phyloP scores from a whole-genome alignment of 805 yeast genomes.

The Candida tammaniensis region DNA sequence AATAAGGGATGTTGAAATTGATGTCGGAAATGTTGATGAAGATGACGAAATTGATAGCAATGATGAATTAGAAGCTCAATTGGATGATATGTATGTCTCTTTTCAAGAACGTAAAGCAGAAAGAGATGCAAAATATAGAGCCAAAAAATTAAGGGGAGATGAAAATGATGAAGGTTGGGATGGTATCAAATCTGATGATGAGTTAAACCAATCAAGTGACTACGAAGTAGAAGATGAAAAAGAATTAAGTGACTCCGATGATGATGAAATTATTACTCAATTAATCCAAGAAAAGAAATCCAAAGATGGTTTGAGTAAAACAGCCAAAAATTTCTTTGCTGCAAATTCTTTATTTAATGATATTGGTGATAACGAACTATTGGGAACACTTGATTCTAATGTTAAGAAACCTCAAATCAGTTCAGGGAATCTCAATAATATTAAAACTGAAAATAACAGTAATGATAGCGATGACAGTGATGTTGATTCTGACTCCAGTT shows the following conservation, averaged over 20 bases:
- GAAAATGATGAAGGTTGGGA: slow-evolving; percentile 77
- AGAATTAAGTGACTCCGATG: slow-evolving; percentile 54
- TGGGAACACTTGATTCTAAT: slow-evolving; percentile 35
- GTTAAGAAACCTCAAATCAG: slow-evolving; percentile 3
- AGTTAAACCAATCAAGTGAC: slow-evolving; percentile 38
- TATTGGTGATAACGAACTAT: slow-evolving; percentile 47
- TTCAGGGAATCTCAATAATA: no score
- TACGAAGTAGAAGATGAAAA: slow-evolving; percentile 39
- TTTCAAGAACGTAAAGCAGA: slow-evolving; percentile 68
- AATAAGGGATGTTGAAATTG: slow-evolving; percentile 54
- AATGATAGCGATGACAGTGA: slow-evolving; percentile 40
- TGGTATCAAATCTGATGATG: slow-evolving; percentile 56
- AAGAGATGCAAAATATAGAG: slow-evolving; percentile 64
- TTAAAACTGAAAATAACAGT: slow-evolving; percentile 12
- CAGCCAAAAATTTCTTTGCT: slow-evolving; percentile 39
- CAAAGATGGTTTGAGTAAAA: slow-evolving; percentile 31
- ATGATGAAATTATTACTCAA: slow-evolving; percentile 62
- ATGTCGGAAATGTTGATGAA: slow-evolving; percentile 44
- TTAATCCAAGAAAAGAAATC: slow-evolving; percentile 50
- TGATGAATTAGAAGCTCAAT: slow-evolving; percentile 72
- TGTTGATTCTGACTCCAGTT: slow-evolving; percentile 37
- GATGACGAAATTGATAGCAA: slow-evolving; percentile 47
- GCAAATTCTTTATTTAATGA: slow-evolving; percentile 39
- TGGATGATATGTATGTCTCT: slow-evolving; percentile 75
- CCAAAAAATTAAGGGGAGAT: slow-evolving; percentile 72